phyloP scores from a whole-genome alignment of 805 yeast species.

The Monosporozyma unispora region DNA sequence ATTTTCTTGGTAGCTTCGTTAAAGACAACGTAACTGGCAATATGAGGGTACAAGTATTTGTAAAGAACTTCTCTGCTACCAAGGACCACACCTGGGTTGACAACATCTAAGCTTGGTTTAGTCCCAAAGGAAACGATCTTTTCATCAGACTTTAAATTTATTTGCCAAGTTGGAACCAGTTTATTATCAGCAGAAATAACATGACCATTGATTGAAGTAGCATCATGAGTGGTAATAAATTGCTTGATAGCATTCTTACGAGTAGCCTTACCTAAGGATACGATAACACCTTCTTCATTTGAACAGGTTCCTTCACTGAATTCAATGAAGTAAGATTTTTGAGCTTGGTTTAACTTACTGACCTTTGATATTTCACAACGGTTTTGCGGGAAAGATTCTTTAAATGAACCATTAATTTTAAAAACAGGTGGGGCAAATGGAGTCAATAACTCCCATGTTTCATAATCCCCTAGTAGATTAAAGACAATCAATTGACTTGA shows the following conservation, averaged over 20 bases:
- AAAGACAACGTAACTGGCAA: slow-evolving; percentile 43
- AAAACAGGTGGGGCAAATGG: slow-evolving; percentile 6
- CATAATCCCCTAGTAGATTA: slow-evolving; percentile 23
- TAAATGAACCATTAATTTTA: background rate
- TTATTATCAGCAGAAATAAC: slow-evolving; percentile 15
- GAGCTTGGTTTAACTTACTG: slow-evolving; percentile 4
- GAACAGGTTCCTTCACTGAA: slow-evolving; percentile 2
- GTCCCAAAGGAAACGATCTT: slow-evolving; percentile 33
- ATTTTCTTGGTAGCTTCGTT: slow-evolving; percentile 29
- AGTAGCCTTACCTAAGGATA: slow-evolving; percentile 4
- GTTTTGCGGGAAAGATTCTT: background rate
- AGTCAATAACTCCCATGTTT: background rate
- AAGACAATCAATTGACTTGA: slow-evolving; percentile 17
- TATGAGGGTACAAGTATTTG: slow-evolving; percentile 72
- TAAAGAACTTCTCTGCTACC: slow-evolving; percentile 68
- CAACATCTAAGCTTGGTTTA: slow-evolving; percentile 36
- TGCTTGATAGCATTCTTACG: slow-evolving; percentile 8
- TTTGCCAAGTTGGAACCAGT: slow-evolving; percentile 34
- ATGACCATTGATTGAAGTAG: slow-evolving; percentile 18
- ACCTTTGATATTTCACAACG: background rate
- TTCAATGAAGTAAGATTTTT: slow-evolving; percentile 11
- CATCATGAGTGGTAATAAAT: slow-evolving; percentile 17
- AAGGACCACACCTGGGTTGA: slow-evolving; percentile 59
- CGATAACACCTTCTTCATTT: slow-evolving; percentile 9
- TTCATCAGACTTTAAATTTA: slow-evolving; percentile 24